Percentiles rank a stretch among this genome's conserved stretches.
Evolutionary conservation across 768 basidiomycete species (phyloP).

Genomic region (Nevesoporus exiguus): DNA sequence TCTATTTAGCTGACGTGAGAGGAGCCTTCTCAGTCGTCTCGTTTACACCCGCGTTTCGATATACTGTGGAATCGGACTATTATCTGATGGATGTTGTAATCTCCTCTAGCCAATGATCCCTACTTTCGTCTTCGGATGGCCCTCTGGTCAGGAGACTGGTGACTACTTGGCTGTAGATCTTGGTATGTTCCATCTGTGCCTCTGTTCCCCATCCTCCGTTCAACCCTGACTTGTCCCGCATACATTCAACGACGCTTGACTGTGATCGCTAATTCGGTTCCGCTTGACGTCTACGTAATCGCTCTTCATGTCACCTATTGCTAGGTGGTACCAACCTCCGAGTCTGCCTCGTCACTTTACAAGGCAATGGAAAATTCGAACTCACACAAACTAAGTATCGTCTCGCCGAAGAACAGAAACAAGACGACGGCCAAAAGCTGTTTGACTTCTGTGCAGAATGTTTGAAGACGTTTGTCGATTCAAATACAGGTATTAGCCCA

Average conservation of each 20-base stretch:
- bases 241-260: neutral
- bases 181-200: constrained; percentile 44
- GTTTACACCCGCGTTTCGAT: neutral
- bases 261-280: neutral
- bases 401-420: constrained; percentile 96
- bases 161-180: constrained; percentile 90
- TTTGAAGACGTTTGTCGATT: constrained; percentile 81
- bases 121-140: constrained; percentile 95
- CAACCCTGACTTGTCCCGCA: neutral
- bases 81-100: constrained; percentile 10
- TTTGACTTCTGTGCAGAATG: constrained; percentile 99
- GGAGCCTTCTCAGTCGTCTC: neutral
- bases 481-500: constrained; percentile 55
- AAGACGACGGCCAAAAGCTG: constrained; percentile 90
- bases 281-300: neutral
- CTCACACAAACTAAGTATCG: constrained; percentile 98
- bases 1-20: neutral
- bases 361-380: constrained; percentile 94
- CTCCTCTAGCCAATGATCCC: constrained; percentile 84
- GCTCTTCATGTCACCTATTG: neutral
- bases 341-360: constrained; percentile 91
- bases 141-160: constrained; percentile 83
- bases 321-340: constrained; percentile 95
- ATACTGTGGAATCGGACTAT: neutral
- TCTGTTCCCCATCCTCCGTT: too few relatives aligned